A percentile compares a stretch with the other conserved stretches of the same genome.
Evolutionary conservation across 305 asterid species (phyloP).

Genomic region (Fraxinus sp.): DNA sequence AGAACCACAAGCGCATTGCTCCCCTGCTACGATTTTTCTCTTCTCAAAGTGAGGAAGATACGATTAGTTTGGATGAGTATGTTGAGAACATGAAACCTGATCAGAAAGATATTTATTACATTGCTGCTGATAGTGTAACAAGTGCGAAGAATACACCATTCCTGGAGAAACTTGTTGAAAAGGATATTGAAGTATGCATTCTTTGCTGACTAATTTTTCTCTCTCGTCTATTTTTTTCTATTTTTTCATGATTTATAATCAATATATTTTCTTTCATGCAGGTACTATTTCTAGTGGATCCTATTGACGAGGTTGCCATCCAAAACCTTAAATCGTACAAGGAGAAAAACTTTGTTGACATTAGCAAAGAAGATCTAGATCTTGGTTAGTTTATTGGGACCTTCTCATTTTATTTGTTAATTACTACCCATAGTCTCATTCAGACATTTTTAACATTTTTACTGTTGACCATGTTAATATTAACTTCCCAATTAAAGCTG

Average conservation of each 20-base stretch:
- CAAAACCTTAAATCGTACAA: constrained; percentile 81
- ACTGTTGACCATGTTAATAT: background rate
- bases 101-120: constrained; percentile 83
- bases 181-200: constrained; percentile 76
- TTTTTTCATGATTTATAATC: background rate
- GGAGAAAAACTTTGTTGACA: constrained; percentile 88
- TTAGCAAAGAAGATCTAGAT: constrained; percentile 94
- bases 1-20: constrained; percentile 94
- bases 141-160: constrained; percentile 94
- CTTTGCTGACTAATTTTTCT: constrained; percentile 18
- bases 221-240: background rate
- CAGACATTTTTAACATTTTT: background rate
- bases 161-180: constrained; percentile 86
- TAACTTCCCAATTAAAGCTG: background rate
- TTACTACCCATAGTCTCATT: background rate
- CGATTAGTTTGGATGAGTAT: constrained; percentile 93
- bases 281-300: constrained; percentile 93
- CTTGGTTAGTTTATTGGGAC: constrained; percentile 51
- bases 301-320: constrained; percentile 91
- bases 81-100: constrained; percentile 88
- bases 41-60: constrained; percentile 81
- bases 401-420: constrained; percentile 6
- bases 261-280: constrained; percentile 28
- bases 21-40: constrained; percentile 88
- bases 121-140: constrained; percentile 83